Evolutionary conservation across 2,329 filamentous ascomycete species (phyloP), one percentile per base, ranked within the genome.

Genomic region (Aspergillus ustus): DNA sequence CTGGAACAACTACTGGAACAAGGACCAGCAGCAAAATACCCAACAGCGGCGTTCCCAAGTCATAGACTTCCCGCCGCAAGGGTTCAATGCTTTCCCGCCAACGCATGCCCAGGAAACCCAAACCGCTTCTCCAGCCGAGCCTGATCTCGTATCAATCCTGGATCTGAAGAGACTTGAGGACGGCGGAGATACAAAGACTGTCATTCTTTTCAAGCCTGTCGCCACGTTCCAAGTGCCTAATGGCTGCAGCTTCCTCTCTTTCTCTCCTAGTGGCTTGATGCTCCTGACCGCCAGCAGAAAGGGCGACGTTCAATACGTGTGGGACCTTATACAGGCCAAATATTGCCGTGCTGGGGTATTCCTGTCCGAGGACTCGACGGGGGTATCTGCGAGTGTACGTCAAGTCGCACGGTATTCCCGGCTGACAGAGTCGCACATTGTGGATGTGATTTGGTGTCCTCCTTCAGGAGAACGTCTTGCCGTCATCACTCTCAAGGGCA

Each of bases 401-500:
- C 92, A 97, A 74, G 84, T 97, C 63, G 92, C 93, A 7, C 88
- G 93, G 63, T 97, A 96, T 72, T 91, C 92, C 20, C 89, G 95
- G 45, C 90, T 97, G 86, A 98, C 94, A 2, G 90, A 94, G 52
- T 92, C 95, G 3, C 91, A 91, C 57, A 92, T 98, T 59, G 86
- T 97, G 22, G 94, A 97, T 71, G 91, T 97, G 46, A 87, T 89
- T 3, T 99, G 95, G 95, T 90, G 90, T 1, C 85, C 87, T 58
- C 91, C 91, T 3, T 89, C 89, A 59, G 92, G 91, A 22, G 91
- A 96, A 72, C 89, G 91, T 61, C 80, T 96, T 44, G 94, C 93
- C 1, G 89, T 99, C 79, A 88, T 97, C 28, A 98, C 95, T 0
- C 92, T 96, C 71, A 91, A 93, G 68, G 93, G 94, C n/a, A 99